These are phyloP conservation scores for Salix suchowensis DNA, from an alignment of 345 rosid species.

Conservation along the genomic window DNA sequence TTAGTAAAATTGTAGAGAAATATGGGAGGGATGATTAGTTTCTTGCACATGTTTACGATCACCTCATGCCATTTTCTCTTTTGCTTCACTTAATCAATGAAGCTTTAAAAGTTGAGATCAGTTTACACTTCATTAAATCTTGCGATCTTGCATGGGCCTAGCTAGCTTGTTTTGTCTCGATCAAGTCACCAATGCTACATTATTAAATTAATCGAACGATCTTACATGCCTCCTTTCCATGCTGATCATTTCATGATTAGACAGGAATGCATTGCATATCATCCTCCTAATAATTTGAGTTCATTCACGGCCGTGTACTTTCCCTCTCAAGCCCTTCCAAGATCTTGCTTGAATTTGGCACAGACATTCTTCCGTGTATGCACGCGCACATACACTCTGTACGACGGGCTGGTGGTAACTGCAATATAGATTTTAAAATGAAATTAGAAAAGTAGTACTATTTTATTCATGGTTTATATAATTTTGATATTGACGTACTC, in stretches of 20 bases:
- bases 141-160: slow-evolving; percentile 2
- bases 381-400: too few species aligned
- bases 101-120: slow-evolving; percentile 3
- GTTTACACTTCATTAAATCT: not conserved
- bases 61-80: not conserved
- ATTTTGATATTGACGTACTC: too few species aligned
- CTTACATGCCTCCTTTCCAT: not conserved
- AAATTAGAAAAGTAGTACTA: too few species aligned
- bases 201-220: not conserved
- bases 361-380: too few species aligned
- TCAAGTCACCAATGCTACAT: not conserved
- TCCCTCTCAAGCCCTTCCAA: not conserved
- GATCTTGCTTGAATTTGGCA: too few species aligned
- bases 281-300: not conserved
- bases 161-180: slow-evolving; percentile 3
- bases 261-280: slow-evolving; percentile 5
- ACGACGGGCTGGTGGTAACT: too few species aligned
- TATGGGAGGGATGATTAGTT: too few species aligned
- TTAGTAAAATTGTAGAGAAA: too few species aligned
- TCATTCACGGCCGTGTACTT: not conserved
- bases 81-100: not conserved
- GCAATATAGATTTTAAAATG: too few species aligned
- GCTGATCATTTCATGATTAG: slow-evolving; percentile 20
- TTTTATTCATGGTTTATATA: too few species aligned
- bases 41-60: not conserved